Evolutionary conservation across 345 rosid genomes (phyloP).

Genomic region (Populus ilicifolia): DNA sequence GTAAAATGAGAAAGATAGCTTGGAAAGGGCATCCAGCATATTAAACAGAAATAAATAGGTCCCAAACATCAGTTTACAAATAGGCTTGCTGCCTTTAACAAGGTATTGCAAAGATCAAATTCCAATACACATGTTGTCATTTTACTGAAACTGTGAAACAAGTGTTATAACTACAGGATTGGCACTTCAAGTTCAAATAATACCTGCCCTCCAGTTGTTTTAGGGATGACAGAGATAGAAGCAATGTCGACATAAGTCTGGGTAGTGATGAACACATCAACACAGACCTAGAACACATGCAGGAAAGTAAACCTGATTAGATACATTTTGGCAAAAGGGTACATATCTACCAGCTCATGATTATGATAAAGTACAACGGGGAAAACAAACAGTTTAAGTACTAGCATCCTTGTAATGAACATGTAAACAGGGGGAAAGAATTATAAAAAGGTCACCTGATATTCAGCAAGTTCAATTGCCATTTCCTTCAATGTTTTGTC

Average conservation of each 20-base stretch:
- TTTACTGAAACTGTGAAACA: neutral
- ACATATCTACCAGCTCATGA: neutral
- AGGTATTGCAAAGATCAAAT: neutral
- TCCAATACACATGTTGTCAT: neutral
- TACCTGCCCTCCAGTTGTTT: constrained; percentile 97
- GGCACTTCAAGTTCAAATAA: neutral
- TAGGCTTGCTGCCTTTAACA: neutral
- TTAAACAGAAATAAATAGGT: neutral
- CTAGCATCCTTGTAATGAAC: neutral
- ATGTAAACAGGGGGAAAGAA: constrained; percentile 1
- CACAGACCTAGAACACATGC: constrained; percentile 69
- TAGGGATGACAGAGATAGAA: constrained; percentile 82
- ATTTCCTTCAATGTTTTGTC: constrained; percentile 84
- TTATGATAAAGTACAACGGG: constrained; percentile 11
- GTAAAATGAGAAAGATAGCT: neutral
- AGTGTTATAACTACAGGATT: neutral
- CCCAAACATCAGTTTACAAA: neutral
- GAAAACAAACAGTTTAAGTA: neutral
- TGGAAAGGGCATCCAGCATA: neutral
- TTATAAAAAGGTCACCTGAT: constrained; percentile 52
- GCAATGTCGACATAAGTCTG: constrained; percentile 89
- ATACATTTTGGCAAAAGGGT: neutral
- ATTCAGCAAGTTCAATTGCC: constrained; percentile 99
- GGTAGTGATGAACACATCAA: constrained; percentile 82
- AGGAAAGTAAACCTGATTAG: neutral